phyloP scores from a whole-genome alignment of 768 basidiomycete genomes.

The Termitomyces sp. region DNA sequence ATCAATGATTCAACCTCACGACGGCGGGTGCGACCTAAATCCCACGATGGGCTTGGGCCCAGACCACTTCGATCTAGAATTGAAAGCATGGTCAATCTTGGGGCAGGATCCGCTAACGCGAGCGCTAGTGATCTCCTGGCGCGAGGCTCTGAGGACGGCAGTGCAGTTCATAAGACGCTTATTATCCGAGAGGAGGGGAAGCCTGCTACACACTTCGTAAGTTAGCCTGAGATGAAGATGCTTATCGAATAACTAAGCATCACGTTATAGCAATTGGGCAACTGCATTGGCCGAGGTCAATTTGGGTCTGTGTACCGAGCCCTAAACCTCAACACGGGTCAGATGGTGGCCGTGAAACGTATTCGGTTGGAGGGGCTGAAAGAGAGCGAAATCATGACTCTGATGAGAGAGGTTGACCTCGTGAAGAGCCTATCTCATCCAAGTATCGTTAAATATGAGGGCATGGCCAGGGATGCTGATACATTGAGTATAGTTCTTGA shows the following conservation, averaged over 20 bases:
- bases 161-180: constrained; percentile 62
- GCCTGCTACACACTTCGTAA: constrained; percentile 76
- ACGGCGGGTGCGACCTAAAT: constrained; percentile 58
- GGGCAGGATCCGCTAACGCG: constrained; percentile 47
- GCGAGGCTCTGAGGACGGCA: constrained; percentile 65
- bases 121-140: constrained; percentile 66
- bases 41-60: constrained; percentile 64
- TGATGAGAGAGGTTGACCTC: constrained; percentile 94
- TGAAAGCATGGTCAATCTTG: constrained; percentile 70
- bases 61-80: constrained; percentile 60
- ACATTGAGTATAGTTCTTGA: constrained; percentile 92
- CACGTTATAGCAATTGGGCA: constrained; percentile 82
- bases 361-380: constrained; percentile 88
- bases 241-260: constrained; percentile 1
- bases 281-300: constrained; percentile 95
- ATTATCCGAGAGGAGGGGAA: constrained; percentile 82
- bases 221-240: constrained; percentile 29
- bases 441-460: constrained; percentile 96
- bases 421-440: constrained; percentile 91
- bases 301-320: constrained; percentile 96
- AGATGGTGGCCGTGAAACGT: constrained; percentile 99
- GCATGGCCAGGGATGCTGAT: constrained; percentile 87
- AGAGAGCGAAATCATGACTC: constrained; percentile 84
- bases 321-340: constrained; percentile 89
- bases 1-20: constrained; percentile 53